A percentile compares a stretch with the other conserved stretches of the same genome.
Conservation (phyloP, 2,329 filamentous ascomycete genomes). For the Aspergillus phoenicis region DNA sequence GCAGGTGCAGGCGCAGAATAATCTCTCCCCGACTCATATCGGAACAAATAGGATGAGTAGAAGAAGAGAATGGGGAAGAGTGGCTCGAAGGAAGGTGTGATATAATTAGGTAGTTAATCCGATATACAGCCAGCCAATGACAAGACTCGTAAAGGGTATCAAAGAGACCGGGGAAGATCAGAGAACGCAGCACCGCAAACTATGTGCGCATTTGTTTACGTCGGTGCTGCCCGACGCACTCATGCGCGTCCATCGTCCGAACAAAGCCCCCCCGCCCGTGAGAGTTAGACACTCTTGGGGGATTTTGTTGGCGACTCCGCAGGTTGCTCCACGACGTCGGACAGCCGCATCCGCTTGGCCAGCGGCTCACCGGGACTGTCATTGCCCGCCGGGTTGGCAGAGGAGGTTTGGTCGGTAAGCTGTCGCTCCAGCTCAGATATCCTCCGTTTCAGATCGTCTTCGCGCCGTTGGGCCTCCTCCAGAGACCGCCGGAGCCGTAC, state of each 20-base stretch:
- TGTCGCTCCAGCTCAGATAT: constrained; percentile 74
- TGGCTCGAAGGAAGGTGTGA: neutral
- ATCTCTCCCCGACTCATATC: constrained; percentile 14
- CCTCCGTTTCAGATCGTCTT: constrained; percentile 78
- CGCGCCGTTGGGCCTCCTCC: constrained; percentile 75
- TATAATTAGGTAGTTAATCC: constrained; percentile 20
- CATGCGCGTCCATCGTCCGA: constrained; percentile 11
- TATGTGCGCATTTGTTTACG: constrained; percentile 14
- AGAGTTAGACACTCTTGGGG: constrained; percentile 35
- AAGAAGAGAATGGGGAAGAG: constrained; percentile 8
- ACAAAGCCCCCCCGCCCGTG: constrained; percentile 1
- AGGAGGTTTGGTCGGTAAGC: constrained; percentile 38
- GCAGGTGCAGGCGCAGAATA: neutral
- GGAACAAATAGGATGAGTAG: constrained; percentile 7
- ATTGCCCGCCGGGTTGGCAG: constrained; percentile 19
- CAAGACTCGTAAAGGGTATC: constrained; percentile 43
- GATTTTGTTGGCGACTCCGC: constrained; percentile 36
- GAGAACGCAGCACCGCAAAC: constrained; percentile 27
- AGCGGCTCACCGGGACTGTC: constrained; percentile 48
- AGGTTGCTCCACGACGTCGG: constrained; percentile 55
- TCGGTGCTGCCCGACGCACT: constrained; percentile 10
- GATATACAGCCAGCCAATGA: constrained; percentile 38
- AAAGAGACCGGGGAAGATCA: constrained; percentile 38
- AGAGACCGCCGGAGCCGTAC: constrained; percentile 63
- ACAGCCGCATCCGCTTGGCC: constrained; percentile 60